Base-by-base conservation (phyloP, 2,329 filamentous ascomycete genomes). In the Botrytis pseudocinerea region DNA sequence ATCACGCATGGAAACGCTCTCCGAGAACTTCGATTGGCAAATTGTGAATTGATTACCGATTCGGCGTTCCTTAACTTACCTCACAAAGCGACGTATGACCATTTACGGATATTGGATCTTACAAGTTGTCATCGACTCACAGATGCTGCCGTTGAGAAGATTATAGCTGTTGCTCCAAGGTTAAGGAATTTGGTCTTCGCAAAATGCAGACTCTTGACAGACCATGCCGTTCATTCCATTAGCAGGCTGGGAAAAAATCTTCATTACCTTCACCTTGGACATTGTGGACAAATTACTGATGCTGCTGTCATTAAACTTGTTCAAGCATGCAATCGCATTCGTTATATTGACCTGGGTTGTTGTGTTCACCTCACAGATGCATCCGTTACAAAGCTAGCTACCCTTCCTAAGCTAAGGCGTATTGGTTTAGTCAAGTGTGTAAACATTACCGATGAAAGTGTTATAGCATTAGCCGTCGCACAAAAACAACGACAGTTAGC, bases 341-440 rank as follows among this genome's bases (percentile, higher is more conserved):
- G 96, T 72, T 99, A 99, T 81, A 99, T 99, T 76, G 96, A 99
- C 81, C 85, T 99, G 61, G 96, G 96, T n/a, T 98, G 96, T 84
- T 99, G 96, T 82, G 89, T 88, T 22, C 91, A 93, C 78, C 85
- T 99, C 74, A 98, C 96, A 0, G 96, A 99, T 78, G 87, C 88
- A 18, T 98, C 95, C 35, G 92, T 99, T 25, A 92, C 88, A 75
- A 91, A 93, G 76, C 86, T 99, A 54, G 95, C 96, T 8, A 89
- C 89, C 22, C 87, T 99, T 9, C 96, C 96, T 4, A 99, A 99
- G 82, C 85, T 99, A 70, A 95, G 97, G 85, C 88, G 96, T 54
- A 97, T 99, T 74, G 96, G 96, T 0, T 84, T 99, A 70, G 96
- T 99, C 71, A 99, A 99, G 82, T 99, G 96, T 80, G 90, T 90